Percentiles rank a stretch among this genome's conserved stretches.
phyloP scores from a whole-genome alignment of 2,329 filamentous ascomycete species.

The Lachnum nothofagi region DNA sequence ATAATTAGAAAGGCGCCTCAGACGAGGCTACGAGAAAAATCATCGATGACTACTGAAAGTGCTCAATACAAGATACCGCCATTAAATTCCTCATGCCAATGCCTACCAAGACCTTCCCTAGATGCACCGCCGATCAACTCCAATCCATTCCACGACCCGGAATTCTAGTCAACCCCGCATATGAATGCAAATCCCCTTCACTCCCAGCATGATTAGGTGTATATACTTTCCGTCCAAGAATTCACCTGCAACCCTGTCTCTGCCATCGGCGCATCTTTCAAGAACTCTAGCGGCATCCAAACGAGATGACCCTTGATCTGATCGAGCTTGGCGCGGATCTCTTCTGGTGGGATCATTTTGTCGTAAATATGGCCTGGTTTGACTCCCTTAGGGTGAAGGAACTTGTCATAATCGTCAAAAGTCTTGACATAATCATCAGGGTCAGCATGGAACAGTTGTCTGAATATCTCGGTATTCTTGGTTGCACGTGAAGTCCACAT shows the following conservation, averaged over 20 bases:
- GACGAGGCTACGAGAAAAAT: too few relatives aligned
- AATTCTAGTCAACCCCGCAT: too few relatives aligned
- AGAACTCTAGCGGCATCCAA: constrained; percentile 89
- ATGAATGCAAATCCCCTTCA: too few relatives aligned
- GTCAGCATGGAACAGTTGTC: constrained; percentile 80
- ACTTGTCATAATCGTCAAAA: constrained; percentile 84
- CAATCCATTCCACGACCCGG: too few relatives aligned
- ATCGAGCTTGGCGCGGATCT: constrained; percentile 71
- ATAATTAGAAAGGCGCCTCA: too few relatives aligned
- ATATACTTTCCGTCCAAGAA: constrained; percentile 78
- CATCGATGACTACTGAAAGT: too few relatives aligned
- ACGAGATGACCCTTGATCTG: constrained; percentile 83
- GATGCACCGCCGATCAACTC: too few relatives aligned
- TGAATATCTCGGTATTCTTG: constrained; percentile 68
- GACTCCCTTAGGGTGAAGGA: constrained; percentile 62
- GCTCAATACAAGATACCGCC: too few relatives aligned
- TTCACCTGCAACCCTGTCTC: constrained; percentile 85
- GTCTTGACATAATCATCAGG: constrained; percentile 85
- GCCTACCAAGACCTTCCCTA: too few relatives aligned
- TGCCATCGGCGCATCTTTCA: constrained; percentile 81
- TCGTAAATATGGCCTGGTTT: constrained; percentile 87
- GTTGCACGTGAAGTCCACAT: constrained; percentile 66
- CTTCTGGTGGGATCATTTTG: constrained; percentile 64
- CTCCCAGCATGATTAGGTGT: constrained; percentile 48
- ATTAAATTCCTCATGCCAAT: too few relatives aligned